Conservation (phyloP, 2,329 filamentous ascomycete genomes). For the Fusarium brachygibbosum region DNA sequence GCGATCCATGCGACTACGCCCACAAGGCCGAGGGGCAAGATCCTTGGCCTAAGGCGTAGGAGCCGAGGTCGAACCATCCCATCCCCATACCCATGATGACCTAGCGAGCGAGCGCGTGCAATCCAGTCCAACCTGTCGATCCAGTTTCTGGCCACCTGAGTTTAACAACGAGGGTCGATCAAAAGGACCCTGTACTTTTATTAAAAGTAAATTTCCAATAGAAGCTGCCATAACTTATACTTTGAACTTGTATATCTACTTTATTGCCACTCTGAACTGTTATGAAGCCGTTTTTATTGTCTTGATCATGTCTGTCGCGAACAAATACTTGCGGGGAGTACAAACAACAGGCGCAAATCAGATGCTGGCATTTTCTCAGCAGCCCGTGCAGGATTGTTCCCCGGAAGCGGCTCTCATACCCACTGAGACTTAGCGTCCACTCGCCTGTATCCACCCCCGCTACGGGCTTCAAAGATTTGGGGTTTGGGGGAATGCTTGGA, state of each 20-base stretch:
- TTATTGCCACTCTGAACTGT: not conserved
- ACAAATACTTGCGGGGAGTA: conserved; percentile 18
- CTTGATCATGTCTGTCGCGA: conserved; percentile 13
- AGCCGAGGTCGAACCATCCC: conserved; percentile 45
- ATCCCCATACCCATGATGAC: conserved; percentile 20
- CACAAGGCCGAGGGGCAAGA: conserved; percentile 47
- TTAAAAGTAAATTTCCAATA: fast-evolving
- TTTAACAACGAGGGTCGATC: conserved; percentile 8
- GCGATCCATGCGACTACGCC: conserved; percentile 33
- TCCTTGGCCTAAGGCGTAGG: conserved; percentile 22
- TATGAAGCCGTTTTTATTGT: not conserved
- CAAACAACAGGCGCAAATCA: conserved; percentile 44
- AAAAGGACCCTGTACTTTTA: conserved; percentile 7
- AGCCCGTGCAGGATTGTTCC: conserved; percentile 34
- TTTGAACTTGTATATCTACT: not conserved
- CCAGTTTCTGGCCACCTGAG: conserved; percentile 9
- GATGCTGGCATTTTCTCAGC: conserved; percentile 49
- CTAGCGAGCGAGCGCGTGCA: conserved; percentile 26
- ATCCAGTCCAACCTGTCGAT: conserved; percentile 4
- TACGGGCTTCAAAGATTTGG: conserved; percentile 24
- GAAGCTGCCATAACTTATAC: fast-evolving
- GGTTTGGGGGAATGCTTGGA: conserved; percentile 14
- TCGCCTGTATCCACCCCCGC: conserved; percentile 42
- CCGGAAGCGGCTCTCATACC: conserved; percentile 42
- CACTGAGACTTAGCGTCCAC: conserved; percentile 38